Evolutionary conservation across 1,284 basidiomycete species (phyloP), one percentile per base, ranked within the genome.

Genomic region (Ceratobasidium sp.): DNA sequence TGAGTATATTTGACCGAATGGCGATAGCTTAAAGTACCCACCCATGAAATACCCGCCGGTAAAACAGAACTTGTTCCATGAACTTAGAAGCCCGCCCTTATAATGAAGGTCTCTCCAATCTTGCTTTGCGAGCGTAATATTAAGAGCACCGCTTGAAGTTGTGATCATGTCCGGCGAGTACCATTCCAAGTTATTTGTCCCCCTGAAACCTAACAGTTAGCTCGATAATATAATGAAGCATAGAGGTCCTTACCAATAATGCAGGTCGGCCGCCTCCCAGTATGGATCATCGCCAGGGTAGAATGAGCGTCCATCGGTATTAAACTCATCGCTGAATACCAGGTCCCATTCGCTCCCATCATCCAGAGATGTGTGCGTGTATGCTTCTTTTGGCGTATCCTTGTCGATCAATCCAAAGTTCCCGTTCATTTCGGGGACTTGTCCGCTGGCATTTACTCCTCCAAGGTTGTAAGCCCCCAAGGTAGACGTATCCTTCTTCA

Each of bases 41-140:
- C 88, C 90, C 82, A 90, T 89, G 71, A 92, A 87, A 80, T 92
- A 91, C 19, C 89, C 89, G 19, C 88, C 87, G 2, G 88, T 90
- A 82, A 96, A 96, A 81, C 94, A 96, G 81, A 96, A 91, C 83
- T 96, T 93, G 81, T 93, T 93, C 92, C 92, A 92, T 3, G 71
- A 86, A 80, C 89, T 88, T 1, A 92, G 78, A 88, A 91, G 90
- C 0, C 88, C 90, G 53, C 86, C 87, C 39, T 86, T 85, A 81
- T 91, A 95, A 75, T 87, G 84, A 76, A 94, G 84, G 14, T 85
- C 85, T 79, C 95, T 89, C 74, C 89, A 89, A 7, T 83, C 78
- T 1, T 83, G 82, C 75, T 86, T 83, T 74, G 90, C 88, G 85
- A 95, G 87, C 0, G 89, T 89, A 79, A 96, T 92, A 54, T 89